Evolutionary conservation across 495 filamentous ascomycete species (phyloP), one percentile per base, ranked within the genome.

Genomic region (Thermothielavioides terrestris): DNA sequence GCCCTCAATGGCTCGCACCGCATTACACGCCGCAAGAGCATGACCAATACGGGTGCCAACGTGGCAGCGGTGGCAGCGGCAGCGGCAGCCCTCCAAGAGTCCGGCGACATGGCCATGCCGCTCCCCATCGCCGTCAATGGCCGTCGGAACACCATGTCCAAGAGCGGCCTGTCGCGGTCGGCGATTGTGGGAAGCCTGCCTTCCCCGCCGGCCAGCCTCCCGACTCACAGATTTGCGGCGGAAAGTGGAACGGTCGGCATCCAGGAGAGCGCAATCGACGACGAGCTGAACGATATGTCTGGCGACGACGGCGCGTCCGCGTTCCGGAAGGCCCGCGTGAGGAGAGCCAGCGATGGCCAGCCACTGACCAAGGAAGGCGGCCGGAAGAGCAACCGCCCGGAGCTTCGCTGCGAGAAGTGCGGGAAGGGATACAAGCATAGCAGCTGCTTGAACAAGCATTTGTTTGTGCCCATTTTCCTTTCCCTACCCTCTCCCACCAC

Each of bases 401-500:
- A 96, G 65, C 78, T 98, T 62, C 86, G 87, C 70, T 98, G 92
- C 74, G 90, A 96, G 63, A 92, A 87, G 70, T 98, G 92, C 77
- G 92, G 92, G 69, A 98, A 98, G 78, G 89, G 88, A 73, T 98
- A 98, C 82, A 98, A 98, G 84, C 92, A 98, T 81, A 91, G 91
- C 82, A 97, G 94, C 77, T 98, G 92, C 84, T 83, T 98, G 76
- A 92, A 88, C 68, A 98, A 98, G 81, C 92, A 98, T 84, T 88
- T 96, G 92, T 98, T 84, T 82, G 92, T 96, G 81, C 78, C 76
- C 79, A 71, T 68, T 74, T 68, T 73, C 70, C 60, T 61, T 58
- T 55, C 64, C 54, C 66, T 64, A 59, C 66, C 66, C 65, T 69
- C 70, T 68, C 65, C 66, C 68, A 54, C 47, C 54, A 49, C 58